These are phyloP conservation scores for Clavispora carvajalis DNA, from an alignment of 805 yeast genomes.

Conservation along the genomic window DNA sequence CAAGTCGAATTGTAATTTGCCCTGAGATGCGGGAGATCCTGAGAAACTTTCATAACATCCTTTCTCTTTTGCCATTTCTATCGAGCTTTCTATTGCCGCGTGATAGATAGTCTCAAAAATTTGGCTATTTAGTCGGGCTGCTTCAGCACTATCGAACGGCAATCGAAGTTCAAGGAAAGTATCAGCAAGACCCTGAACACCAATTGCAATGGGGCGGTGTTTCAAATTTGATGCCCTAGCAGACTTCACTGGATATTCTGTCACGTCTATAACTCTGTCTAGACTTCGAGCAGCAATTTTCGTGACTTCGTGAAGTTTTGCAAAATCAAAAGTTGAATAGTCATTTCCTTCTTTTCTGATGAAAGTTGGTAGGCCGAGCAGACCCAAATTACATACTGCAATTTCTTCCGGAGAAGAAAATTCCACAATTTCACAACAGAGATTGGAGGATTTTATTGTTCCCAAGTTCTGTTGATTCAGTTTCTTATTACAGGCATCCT, in stretches of 20 bases:
- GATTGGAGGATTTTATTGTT: slow-evolving; percentile 83
- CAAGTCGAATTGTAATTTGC: slow-evolving; percentile 77
- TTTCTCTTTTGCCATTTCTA: slow-evolving; percentile 64
- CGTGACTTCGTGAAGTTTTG: slow-evolving; percentile 65
- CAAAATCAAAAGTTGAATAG: slow-evolving; percentile 62
- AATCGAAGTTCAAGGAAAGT: slow-evolving; percentile 71
- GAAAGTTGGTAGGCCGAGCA: slow-evolving; percentile 81
- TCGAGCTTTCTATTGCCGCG: slow-evolving; percentile 83
- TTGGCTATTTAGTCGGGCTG: slow-evolving; percentile 69
- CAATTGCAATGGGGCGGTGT: slow-evolving; percentile 92
- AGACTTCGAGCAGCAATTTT: slow-evolving; percentile 77
- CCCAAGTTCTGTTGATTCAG: slow-evolving; percentile 92
- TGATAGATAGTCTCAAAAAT: slow-evolving; percentile 96
- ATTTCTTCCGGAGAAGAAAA: slow-evolving; percentile 89
- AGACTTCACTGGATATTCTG: slow-evolving; percentile 75
- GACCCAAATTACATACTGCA: slow-evolving; percentile 93
- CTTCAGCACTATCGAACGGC: slow-evolving; percentile 82
- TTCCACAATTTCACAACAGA: slow-evolving; percentile 93
- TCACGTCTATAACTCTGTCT: slow-evolving; percentile 78
- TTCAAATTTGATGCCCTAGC: slow-evolving; percentile 72
- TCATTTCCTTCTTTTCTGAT: slow-evolving; percentile 36
- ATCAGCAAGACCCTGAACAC: slow-evolving; percentile 97
- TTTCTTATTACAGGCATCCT: slow-evolving; percentile 84
- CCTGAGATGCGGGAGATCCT: slow-evolving; percentile 90
- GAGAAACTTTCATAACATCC: slow-evolving; percentile 71